Evolutionary conservation across 164 flowering plant species (phyloP).

Genomic region (Magnolia officinalis): DNA sequence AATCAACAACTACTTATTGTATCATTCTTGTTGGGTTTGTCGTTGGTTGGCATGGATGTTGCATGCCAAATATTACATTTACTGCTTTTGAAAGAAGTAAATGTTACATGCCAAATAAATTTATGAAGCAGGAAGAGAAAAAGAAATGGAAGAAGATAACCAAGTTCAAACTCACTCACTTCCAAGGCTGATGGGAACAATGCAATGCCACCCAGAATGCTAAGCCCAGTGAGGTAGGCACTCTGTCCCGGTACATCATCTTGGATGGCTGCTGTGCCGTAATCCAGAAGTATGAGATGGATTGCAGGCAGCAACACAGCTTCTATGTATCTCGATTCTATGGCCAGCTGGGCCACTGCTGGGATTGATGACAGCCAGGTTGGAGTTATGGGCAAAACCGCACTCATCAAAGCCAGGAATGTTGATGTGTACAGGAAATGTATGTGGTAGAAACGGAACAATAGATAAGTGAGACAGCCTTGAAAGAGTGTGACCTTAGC

Average conservation of each 20-base stretch:
- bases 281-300: constrained; percentile 76
- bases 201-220: constrained; percentile 96
- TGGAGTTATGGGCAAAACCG: constrained; percentile 81
- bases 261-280: constrained; percentile 74
- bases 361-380: constrained; percentile 76
- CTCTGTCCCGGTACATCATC: constrained; percentile 81
- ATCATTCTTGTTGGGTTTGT: no score
- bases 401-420: constrained; percentile 69
- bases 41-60: no score
- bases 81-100: not conserved
- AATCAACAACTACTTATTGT: no score
- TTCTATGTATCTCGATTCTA: constrained; percentile 69
- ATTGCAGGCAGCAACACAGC: constrained; percentile 54
- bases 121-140: not conserved
- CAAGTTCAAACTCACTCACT: constrained; percentile 38
- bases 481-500: constrained; percentile 82
- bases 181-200: constrained; percentile 88
- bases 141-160: not conserved
- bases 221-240: constrained; percentile 86
- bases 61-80: no score
- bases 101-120: not conserved
- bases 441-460: constrained; percentile 71
- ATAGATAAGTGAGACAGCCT: constrained; percentile 91
- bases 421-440: constrained; percentile 93
- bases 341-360: constrained; percentile 58